Base-by-base conservation (phyloP, 257 asterid genomes). In the Vinca minor region DNA sequence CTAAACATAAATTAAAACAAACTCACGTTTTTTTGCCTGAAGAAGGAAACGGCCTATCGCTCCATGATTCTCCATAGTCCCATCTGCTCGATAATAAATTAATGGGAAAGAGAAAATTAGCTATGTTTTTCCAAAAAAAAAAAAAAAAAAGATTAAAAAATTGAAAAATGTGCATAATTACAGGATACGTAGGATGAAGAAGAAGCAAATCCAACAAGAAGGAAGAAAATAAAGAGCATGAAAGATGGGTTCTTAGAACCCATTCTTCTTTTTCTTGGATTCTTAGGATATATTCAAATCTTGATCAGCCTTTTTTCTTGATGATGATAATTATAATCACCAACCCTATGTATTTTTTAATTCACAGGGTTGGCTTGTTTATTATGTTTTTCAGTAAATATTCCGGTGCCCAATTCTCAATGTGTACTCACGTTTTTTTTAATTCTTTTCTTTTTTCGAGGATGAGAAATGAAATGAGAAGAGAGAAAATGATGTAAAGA, bases 31-130 rank as follows among this genome's bases (percentile, higher is more conserved):
- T 81, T 77, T 82, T 68, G 87, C 94, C 69, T 86, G 96, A 62
- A 91, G 85, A 74, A 91, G 91, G 83, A 76, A 66, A 23, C 98
- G 96, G 23, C 95, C 91, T 14, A 63, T 42, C 13, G 74, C 71
- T 62, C 74, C 81, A 17, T 63, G 73, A 47, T 78, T 70, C 71
- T 71, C 83, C 42, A 84, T 29, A 67, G 65, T 80, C 41, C 80
- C 79, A 80, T 72, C 98, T 91, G 78, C 66, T n/a, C 71, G n/a
- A 8, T 61, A n/a, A 4, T 9, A 57, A 68, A 5, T 39, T 15
- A n/a, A n/a, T n/a, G 28, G 21, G 38, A 14, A 68, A 13, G 65
- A 13, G 18, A 68, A 13, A n/a, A n/a, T 46, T 46, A 7, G 17
- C n/a, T 47, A 4, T 69, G 15, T 57, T 1, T n/a, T 31, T 23